phyloP scores from a whole-genome alignment of 1,139 yeast species.

The Spathaspora jeffriesii region DNA sequence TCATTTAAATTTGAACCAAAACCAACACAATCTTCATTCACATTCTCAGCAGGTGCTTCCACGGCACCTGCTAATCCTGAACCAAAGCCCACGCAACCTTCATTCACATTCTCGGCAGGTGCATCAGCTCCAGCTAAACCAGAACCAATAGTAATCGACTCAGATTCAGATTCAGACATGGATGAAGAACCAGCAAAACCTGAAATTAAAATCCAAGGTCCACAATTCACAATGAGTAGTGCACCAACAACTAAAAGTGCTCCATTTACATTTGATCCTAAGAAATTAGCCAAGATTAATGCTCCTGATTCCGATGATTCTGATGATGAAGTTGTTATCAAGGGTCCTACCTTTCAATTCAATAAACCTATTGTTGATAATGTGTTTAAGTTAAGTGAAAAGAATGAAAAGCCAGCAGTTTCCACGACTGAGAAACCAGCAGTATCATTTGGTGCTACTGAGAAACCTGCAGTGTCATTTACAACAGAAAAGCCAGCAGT shows the following conservation, averaged over 20 bases:
- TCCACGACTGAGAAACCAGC: slow-evolving; percentile 17
- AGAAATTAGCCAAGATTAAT: slow-evolving; percentile 34
- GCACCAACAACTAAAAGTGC: slow-evolving; percentile 59
- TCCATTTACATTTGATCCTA: slow-evolving; percentile 58
- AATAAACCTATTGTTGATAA: slow-evolving; percentile 46
- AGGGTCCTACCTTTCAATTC: slow-evolving; percentile 67
- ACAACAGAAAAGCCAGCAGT: slow-evolving; percentile 17
- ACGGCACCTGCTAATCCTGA: background rate
- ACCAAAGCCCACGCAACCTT: slow-evolving; percentile 3
- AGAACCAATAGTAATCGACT: slow-evolving; percentile 4
- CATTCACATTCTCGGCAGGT: slow-evolving; percentile 5
- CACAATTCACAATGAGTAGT: slow-evolving; percentile 52
- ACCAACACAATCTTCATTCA: background rate
- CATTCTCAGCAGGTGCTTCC: background rate
- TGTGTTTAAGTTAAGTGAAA: slow-evolving; percentile 44
- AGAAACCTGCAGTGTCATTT: slow-evolving; percentile 19
- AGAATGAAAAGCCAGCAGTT: slow-evolving; percentile 16
- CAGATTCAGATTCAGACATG: slow-evolving; percentile 37
- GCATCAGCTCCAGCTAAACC: background rate
- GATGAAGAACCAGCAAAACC: slow-evolving; percentile 31
- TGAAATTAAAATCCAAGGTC: slow-evolving; percentile 61
- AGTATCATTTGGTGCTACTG: slow-evolving; percentile 11
- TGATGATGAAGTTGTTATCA: slow-evolving; percentile 57
- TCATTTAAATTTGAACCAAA: slow-evolving; percentile 7
- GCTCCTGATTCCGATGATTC: slow-evolving; percentile 44